Evolutionary conservation across 352 stramenopile genomes (phyloP), one percentile per base, ranked within the genome.

Genomic region (Plasmopara halstedii): DNA sequence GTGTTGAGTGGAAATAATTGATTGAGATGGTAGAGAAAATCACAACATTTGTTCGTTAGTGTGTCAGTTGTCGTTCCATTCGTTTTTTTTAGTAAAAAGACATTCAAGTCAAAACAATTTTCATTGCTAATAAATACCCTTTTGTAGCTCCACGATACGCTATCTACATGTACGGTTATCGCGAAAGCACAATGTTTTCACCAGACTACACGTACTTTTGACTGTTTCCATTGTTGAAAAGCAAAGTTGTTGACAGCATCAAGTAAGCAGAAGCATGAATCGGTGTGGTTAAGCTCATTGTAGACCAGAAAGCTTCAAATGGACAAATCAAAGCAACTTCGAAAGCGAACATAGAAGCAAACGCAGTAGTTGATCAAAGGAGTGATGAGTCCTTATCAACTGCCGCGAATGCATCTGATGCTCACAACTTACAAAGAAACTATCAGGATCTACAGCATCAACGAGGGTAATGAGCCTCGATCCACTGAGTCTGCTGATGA

Each of bases 1-100:
- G 56, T 19, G 60, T 83, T 45, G 70, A 83, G 32, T 85, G 73
- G 73, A 80, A 85, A 59, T 85, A 64, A 58, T 7, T 15, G 31
- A 29, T 2, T 5, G 1, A 2, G 7, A 29, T 4, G 11, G 3
- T 6, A 10, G 11, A 29, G 8, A n/a, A 32, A 31, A 14, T 6
- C 14, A 18, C 8, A 11, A 11, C 21, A 32, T 23, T 29, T 26
- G 31, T 45, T 21, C 9, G 10, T 36, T 35, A 18, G 39, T 22
- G 18, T 53, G 26, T 9, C n/a, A n/a, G n/a, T n/a, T n/a, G n/a
- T n/a, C n/a, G n/a, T n/a, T n/a, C n/a, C n/a, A n/a, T n/a, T n/a
- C 15, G 21, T n/a, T 32, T 32, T 32, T 32, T n/a, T n/a, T n/a
- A n/a, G n/a, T n/a, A n/a, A n/a, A n/a, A n/a, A n/a, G n/a, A n/a